phyloP scores from a whole-genome alignment of 164 flowering plant species.

The Aristolochia contorta region DNA sequence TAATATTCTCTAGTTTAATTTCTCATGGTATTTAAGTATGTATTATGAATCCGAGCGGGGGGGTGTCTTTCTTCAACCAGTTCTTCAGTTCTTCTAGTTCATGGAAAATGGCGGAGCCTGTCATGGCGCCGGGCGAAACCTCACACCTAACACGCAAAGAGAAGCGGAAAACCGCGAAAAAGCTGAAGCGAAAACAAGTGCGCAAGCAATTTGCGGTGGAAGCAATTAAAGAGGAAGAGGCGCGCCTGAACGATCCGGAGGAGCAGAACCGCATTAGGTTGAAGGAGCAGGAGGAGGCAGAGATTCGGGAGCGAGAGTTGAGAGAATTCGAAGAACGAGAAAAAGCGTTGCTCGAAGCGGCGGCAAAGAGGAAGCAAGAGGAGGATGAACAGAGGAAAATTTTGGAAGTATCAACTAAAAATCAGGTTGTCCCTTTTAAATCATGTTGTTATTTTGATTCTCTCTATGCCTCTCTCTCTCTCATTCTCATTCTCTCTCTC shows the following conservation, averaged over 20 bases:
- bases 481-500: no score
- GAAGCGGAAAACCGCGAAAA: constrained; percentile 70
- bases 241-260: constrained; percentile 55
- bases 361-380: constrained; percentile 30
- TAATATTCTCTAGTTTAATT: no score
- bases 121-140: constrained; percentile 1
- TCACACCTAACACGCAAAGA: constrained; percentile 23
- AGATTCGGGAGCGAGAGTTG: constrained; percentile 46
- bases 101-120: constrained; percentile 6
- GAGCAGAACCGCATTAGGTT: constrained; percentile 39
- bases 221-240: constrained; percentile 51
- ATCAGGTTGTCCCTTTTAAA: constrained; percentile 17
- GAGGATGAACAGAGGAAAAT: constrained; percentile 30
- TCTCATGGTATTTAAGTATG: no score
- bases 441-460: neutral
- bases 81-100: no score
- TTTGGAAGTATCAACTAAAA: constrained; percentile 21
- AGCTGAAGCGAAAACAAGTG: constrained; percentile 62
- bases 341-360: constrained; percentile 45
- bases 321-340: constrained; percentile 76
- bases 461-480: no score
- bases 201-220: constrained; percentile 53
- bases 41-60: no score
- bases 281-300: constrained; percentile 51
- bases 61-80: no score